Conservation (phyloP, 768 basidiomycete species). For the Auriculariales sp. region DNA sequence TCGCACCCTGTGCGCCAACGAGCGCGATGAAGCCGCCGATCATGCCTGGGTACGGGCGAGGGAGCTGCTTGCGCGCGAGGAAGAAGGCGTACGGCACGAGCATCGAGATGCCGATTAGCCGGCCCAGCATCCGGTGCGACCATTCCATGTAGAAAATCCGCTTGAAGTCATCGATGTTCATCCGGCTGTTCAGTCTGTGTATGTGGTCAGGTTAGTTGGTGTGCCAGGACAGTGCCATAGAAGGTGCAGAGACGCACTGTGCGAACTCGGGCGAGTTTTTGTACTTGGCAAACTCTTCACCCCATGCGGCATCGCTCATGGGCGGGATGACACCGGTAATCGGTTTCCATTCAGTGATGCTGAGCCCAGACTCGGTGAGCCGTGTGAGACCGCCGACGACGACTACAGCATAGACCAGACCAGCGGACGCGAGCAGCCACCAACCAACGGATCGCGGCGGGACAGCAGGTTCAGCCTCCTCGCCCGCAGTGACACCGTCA, state of each 20-base stretch:
- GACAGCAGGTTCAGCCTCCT: slow-evolving; percentile 26
- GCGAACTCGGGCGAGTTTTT: slow-evolving; percentile 90
- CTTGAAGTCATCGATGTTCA: slow-evolving; percentile 84
- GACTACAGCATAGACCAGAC: slow-evolving; percentile 80
- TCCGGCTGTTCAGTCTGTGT: slow-evolving; percentile 72
- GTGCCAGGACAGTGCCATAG: neutral
- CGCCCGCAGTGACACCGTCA: slow-evolving; percentile 9
- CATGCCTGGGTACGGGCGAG: slow-evolving; percentile 42
- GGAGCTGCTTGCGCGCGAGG: slow-evolving; percentile 50
- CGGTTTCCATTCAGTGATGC: slow-evolving; percentile 96
- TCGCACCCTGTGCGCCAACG: slow-evolving; percentile 78
- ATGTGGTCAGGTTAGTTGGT: slow-evolving; percentile 3
- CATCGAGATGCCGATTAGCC: slow-evolving; percentile 71
- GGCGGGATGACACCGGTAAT: slow-evolving; percentile 84
- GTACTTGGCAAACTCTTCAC: slow-evolving; percentile 85
- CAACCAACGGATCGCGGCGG: slow-evolving; percentile 56
- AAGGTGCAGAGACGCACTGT: slow-evolving; percentile 40
- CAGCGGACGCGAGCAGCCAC: slow-evolving; percentile 79
- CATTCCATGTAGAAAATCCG: slow-evolving; percentile 98
- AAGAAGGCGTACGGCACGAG: slow-evolving; percentile 78
- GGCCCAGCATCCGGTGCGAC: slow-evolving; percentile 86
- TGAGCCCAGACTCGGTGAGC: slow-evolving; percentile 91
- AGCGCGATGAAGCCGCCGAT: slow-evolving; percentile 62
- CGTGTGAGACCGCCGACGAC: slow-evolving; percentile 94
- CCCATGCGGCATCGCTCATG: slow-evolving; percentile 61